Evolutionary conservation across 1,284 basidiomycete species (phyloP), one percentile per base, ranked within the genome.

Genomic region (Leccinum subrobustum): DNA sequence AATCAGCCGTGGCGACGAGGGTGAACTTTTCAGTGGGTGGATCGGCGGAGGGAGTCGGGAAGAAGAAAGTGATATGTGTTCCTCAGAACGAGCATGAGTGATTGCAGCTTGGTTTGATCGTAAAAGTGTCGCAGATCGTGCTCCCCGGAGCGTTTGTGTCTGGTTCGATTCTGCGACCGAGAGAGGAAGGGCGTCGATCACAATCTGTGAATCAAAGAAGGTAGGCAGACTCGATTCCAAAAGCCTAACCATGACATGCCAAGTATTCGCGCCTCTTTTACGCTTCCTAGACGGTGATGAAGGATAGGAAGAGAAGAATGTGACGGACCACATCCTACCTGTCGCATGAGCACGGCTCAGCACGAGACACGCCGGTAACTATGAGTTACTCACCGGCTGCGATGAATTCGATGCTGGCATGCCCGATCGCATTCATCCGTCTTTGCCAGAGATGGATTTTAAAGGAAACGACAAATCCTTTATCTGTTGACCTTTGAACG

Each of bases 361-460:
- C n/a, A 11, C 18, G 16, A 3, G 31, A 42, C 20, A 33, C 3
- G 2, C 8, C 11, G n/a, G 6, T 23, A 14, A 35, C 4, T 8
- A 5, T 1, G 9, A 18, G 2, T 23, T 18, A 14, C 54, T 56
- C 33, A 74, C 73, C 82, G 73, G 84, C 77, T 1, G 86, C 87
- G 54, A 91, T 86, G 61, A 90, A 90, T 62, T 91, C 86, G 2
- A 88, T 67, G 2, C 65, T 66, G 25, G 88, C 79, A 33, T 75
- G 66, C 25, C 81, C 80, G 5, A 83, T 79, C 18, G 87, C 81
- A 51, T 81, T 77, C 86, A 91, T 86, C 11, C 89, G 79, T 66
- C 82, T 84, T 70, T 88, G 85, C 72, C 89, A 91, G 54, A 83
- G 75, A 8, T 78, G 73, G 20, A 91, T 77, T n/a, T 79, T 78